A percentile compares a stretch with the other conserved stretches of the same genome.
phyloP scores from a whole-genome alignment of 1,139 yeast species.

The Taiozyma sp. region DNA sequence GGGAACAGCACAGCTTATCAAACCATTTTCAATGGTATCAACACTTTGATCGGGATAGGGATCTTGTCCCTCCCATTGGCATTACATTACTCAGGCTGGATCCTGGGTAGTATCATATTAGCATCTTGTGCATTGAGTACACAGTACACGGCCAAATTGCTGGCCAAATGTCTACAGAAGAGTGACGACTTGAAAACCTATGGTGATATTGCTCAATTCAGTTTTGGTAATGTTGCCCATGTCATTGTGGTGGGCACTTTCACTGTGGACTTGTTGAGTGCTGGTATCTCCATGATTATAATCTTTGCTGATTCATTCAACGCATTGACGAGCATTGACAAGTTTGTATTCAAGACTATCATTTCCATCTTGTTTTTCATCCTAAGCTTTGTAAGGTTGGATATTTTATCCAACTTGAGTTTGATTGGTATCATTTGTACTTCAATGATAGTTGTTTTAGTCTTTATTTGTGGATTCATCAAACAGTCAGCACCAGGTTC shows the following conservation, averaged over 20 bases:
- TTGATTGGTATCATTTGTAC: constrained; percentile 62
- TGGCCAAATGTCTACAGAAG: constrained; percentile 49
- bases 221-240: constrained; percentile 47
- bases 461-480: constrained; percentile 44
- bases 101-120: constrained; percentile 47
- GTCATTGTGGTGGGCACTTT: constrained; percentile 55
- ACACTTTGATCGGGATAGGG: constrained; percentile 83
- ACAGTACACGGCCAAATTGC: constrained; percentile 49
- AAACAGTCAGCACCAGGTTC: constrained; percentile 52
- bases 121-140: constrained; percentile 49
- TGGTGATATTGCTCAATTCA: constrained; percentile 68
- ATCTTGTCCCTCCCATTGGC: constrained; percentile 81
- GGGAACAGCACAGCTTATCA: constrained; percentile 61
- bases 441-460: constrained; percentile 43
- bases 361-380: constrained; percentile 40
- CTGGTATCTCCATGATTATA: constrained; percentile 60
- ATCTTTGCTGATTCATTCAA: constrained; percentile 68
- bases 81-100: constrained; percentile 74
- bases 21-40: constrained; percentile 82
- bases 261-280: constrained; percentile 63
- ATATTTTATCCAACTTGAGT: constrained; percentile 55
- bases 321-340: constrained; percentile 42
- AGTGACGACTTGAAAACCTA: constrained; percentile 63
- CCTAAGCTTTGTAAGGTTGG: constrained; percentile 52
- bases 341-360: constrained; percentile 36